Evolutionary conservation across 2,329 filamentous ascomycete genomes (phyloP).

Genomic region (Alternaria longipes): DNA sequence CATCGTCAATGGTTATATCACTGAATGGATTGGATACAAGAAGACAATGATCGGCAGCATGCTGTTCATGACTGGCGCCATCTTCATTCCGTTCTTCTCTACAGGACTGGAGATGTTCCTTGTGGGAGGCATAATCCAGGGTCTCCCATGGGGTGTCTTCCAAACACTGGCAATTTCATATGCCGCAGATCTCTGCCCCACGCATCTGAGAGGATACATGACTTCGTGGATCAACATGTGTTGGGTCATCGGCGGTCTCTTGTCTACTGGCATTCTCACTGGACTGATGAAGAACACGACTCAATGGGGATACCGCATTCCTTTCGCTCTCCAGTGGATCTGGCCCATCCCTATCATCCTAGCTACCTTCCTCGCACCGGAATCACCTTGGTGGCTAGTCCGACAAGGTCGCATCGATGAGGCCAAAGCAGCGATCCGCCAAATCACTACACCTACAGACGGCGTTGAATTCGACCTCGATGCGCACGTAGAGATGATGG

Average conservation of each 20-base stretch:
- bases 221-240: constrained; percentile 75
- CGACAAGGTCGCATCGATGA: constrained; percentile 69
- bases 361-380: constrained; percentile 71
- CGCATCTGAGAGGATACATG: constrained; percentile 64
- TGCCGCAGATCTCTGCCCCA: constrained; percentile 67
- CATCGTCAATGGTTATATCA: constrained; percentile 55
- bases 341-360: constrained; percentile 74
- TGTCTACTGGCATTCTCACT: constrained; percentile 74
- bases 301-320: constrained; percentile 71
- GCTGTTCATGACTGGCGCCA: constrained; percentile 32
- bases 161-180: constrained; percentile 43
- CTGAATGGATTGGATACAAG: constrained; percentile 53
- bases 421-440: constrained; percentile 69
- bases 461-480: constrained; percentile 50
- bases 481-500: constrained; percentile 82
- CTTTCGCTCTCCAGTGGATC: constrained; percentile 76
- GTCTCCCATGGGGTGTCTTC: constrained; percentile 56
- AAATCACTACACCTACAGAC: constrained; percentile 64
- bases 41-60: constrained; percentile 39
- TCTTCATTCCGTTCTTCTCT: constrained; percentile 42
- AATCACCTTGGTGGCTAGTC: constrained; percentile 57
- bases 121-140: constrained; percentile 63
- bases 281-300: constrained; percentile 69
- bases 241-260: constrained; percentile 73
- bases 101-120: constrained; percentile 63